These are phyloP conservation scores for Allantophomopsis lycopodina DNA, from an alignment of 2,329 filamentous ascomycete species.

Conservation along the genomic window DNA sequence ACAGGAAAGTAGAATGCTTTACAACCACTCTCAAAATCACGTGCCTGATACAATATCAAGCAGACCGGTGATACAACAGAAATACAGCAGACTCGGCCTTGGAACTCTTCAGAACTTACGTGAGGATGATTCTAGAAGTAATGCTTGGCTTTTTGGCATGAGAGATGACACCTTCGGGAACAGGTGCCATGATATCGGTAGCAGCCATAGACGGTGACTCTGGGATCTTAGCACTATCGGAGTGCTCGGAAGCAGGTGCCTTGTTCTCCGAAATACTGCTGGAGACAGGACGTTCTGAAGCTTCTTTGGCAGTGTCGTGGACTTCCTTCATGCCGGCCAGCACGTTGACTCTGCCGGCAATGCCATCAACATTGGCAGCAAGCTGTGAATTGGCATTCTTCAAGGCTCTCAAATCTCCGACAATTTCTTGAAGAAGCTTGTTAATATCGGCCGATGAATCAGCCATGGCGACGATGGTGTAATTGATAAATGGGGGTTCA, in stretches of 20 bases:
- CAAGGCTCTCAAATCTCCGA: constrained; percentile 37
- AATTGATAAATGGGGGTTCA: no score
- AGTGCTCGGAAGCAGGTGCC: constrained; percentile 3
- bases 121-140: constrained; percentile 52
- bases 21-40: no score
- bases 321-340: constrained; percentile 43
- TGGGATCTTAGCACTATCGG: constrained; percentile 14
- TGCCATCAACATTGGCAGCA: constrained; percentile 40
- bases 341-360: constrained; percentile 47
- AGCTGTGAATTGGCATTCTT: constrained; percentile 40
- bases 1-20: no score
- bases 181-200: constrained; percentile 7
- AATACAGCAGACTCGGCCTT: neutral
- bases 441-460: constrained; percentile 10
- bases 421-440: constrained; percentile 35
- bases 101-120: constrained; percentile 14
- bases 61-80: neutral
- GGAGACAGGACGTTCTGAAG: constrained; percentile 2
- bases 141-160: constrained; percentile 20
- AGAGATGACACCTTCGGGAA: constrained; percentile 5
- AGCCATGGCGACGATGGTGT: neutral
- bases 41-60: neutral
- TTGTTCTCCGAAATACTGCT: neutral
- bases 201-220: constrained; percentile 16
- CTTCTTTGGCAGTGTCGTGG: constrained; percentile 27